These are phyloP conservation scores for Erythrophleum ivorense DNA, from an alignment of 331 rosid species.

Conservation along the genomic window DNA sequence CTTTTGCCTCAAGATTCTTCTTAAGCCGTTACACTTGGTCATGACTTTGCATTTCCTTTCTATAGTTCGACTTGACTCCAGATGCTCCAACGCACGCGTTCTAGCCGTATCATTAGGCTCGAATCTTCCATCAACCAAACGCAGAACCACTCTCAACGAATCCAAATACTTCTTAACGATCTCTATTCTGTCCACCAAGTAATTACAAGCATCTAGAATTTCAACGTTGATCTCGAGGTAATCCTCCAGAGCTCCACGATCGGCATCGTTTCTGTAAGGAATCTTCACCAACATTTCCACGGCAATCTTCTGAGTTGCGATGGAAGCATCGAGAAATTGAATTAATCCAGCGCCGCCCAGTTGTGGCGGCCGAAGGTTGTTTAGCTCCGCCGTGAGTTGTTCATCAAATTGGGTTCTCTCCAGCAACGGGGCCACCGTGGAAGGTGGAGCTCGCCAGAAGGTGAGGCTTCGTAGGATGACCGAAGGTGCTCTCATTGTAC, in stretches of 20 bases:
- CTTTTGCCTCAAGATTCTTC: constrained; percentile 40
- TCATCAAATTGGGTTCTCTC: constrained; percentile 39
- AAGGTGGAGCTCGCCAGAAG: constrained; percentile 24
- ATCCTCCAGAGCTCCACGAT: constrained; percentile 39
- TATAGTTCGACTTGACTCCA: constrained; percentile 37
- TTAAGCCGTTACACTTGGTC: constrained; percentile 16
- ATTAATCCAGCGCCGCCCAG: constrained; percentile 31
- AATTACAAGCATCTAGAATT: constrained; percentile 55
- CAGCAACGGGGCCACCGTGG: constrained; percentile 43
- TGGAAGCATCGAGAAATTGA: constrained; percentile 50
- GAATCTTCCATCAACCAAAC: constrained; percentile 36
- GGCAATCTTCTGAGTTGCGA: constrained; percentile 51
- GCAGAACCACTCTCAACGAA: constrained; percentile 42
- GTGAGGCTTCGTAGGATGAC: constrained; percentile 43
- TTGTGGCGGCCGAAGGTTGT: constrained; percentile 30
- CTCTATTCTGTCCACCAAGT: constrained; percentile 46
- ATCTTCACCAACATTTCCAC: constrained; percentile 32
- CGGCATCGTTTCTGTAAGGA: constrained; percentile 22
- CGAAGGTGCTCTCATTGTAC: constrained; percentile 49
- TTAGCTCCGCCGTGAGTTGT: constrained; percentile 42
- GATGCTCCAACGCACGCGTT: constrained; percentile 39
- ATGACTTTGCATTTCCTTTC: constrained; percentile 30
- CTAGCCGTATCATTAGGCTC: constrained; percentile 13
- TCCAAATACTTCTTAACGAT: constrained; percentile 38
- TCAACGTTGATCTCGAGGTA: constrained; percentile 50